Conservation (phyloP, 164 flowering plant genomes). For the Magnolia changhungtana region DNA sequence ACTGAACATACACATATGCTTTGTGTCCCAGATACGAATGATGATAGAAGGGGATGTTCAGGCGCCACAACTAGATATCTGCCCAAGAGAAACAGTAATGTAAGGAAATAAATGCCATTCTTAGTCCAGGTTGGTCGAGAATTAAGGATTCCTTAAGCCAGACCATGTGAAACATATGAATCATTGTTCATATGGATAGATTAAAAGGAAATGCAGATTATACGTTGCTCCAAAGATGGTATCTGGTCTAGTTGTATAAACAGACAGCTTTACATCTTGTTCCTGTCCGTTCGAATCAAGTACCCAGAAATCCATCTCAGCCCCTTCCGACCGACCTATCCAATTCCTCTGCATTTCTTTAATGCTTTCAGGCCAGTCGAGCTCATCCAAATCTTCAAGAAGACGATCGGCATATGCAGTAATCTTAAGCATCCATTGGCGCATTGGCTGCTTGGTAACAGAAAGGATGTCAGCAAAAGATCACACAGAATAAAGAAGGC, state of each 20-base stretch:
- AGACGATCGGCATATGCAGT: constrained; percentile 99
- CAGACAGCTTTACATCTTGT: constrained; percentile 49
- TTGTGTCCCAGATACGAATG: constrained; percentile 53
- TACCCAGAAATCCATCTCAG: constrained; percentile 69
- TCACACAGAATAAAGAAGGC: constrained; percentile 22
- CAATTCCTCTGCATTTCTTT: constrained; percentile 98
- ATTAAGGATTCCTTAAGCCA: constrained; percentile 2
- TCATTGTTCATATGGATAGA: constrained; percentile 4
- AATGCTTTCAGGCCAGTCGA: constrained; percentile 97
- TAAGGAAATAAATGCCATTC: neutral
- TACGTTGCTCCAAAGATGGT: constrained; percentile 98
- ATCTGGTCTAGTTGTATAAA: constrained; percentile 95
- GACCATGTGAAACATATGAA: constrained; percentile 1
- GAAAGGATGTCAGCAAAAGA: constrained; percentile 8
- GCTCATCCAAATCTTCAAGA: constrained; percentile 89
- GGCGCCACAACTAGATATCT: constrained; percentile 96
- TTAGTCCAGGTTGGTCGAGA: neutral
- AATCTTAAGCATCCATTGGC: constrained; percentile 97
- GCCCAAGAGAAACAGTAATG: constrained; percentile 23
- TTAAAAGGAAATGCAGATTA: constrained; percentile 8
- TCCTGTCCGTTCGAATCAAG: constrained; percentile 57
- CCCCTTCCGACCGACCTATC: constrained; percentile 98
- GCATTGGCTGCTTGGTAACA: constrained; percentile 90
- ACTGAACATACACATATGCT: constrained; percentile 51
- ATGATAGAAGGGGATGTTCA: constrained; percentile 65